phyloP scores from a whole-genome alignment of 148 eudicot species.

The Vaccinium vitisidaea region DNA sequence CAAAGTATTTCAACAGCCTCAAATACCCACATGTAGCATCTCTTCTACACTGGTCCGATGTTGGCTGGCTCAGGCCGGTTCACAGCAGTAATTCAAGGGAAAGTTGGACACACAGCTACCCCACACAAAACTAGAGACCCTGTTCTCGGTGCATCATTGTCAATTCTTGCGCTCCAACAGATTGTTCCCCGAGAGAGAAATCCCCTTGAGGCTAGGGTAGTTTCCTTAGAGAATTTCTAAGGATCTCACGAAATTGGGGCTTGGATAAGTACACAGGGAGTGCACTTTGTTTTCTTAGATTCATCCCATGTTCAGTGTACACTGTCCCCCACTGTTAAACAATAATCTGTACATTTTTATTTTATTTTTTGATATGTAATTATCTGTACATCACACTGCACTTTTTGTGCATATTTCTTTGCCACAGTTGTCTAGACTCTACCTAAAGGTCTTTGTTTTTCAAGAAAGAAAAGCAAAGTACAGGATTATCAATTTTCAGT shows the following conservation, averaged over 20 bases:
- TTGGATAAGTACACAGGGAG: background rate
- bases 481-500: background rate
- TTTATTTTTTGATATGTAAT: no score
- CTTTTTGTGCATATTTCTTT: background rate
- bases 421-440: background rate
- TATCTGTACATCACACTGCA: background rate
- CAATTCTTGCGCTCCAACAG: constrained; percentile 36
- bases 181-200: constrained; percentile 37
- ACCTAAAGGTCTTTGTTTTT: background rate
- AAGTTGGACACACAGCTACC: constrained; percentile 19
- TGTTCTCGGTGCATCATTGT: constrained; percentile 26
- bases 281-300: background rate
- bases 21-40: constrained; percentile 23
- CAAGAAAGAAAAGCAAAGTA: background rate
- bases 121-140: constrained; percentile 24
- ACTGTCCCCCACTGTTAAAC: background rate
- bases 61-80: constrained; percentile 32
- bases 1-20: no score
- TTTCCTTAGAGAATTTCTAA: background rate
- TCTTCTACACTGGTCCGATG: constrained; percentile 29
- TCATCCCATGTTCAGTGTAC: background rate
- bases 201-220: constrained; percentile 33
- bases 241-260: background rate
- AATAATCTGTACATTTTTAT: no score
- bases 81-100: constrained; percentile 20